Evolutionary conservation across 2,329 filamentous ascomycete species (phyloP).

Genomic region (Endocalyx cinctus): DNA sequence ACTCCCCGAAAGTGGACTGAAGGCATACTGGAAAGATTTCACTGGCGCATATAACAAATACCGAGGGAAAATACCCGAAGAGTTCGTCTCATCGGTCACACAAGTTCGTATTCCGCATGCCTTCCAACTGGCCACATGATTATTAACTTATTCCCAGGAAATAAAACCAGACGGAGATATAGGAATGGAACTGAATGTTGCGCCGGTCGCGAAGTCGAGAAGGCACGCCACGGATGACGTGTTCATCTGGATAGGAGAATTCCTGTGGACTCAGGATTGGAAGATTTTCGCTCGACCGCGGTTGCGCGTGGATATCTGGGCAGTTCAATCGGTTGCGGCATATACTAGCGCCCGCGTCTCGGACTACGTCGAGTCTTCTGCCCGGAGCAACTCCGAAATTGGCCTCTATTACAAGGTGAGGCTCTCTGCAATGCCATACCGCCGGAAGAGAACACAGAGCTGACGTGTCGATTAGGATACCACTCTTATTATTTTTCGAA

Average conservation of each 20-base stretch:
- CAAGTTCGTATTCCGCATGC: no score
- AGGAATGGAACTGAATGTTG: constrained; percentile 1
- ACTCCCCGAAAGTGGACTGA: not conserved
- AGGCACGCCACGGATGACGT: constrained; percentile 3
- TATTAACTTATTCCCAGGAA: not conserved
- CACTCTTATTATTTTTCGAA: constrained; percentile 3
- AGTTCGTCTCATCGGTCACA: not conserved
- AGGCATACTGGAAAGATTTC: constrained; percentile 6
- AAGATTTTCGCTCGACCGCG: constrained; percentile 3
- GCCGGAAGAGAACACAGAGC: not conserved
- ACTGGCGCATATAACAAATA: constrained; percentile 2
- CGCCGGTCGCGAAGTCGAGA: constrained; percentile 1
- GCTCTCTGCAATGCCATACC: no score
- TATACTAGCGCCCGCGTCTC: constrained; percentile 2
- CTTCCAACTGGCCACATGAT: no score
- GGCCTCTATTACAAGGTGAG: constrained; percentile 4
- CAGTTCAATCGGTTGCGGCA: constrained; percentile 1
- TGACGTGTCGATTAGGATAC: constrained; percentile 4
- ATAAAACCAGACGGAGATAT: constrained; percentile 1
- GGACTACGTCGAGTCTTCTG: constrained; percentile 1
- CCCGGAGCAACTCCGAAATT: not conserved
- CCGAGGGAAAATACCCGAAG: constrained; percentile 1
- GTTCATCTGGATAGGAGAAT: constrained; percentile 4
- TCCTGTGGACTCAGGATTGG: constrained; percentile 4
- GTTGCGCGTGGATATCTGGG: constrained; percentile 3